Conservation (phyloP, 441 rosid genomes). For the Francoa sonchifolia region DNA sequence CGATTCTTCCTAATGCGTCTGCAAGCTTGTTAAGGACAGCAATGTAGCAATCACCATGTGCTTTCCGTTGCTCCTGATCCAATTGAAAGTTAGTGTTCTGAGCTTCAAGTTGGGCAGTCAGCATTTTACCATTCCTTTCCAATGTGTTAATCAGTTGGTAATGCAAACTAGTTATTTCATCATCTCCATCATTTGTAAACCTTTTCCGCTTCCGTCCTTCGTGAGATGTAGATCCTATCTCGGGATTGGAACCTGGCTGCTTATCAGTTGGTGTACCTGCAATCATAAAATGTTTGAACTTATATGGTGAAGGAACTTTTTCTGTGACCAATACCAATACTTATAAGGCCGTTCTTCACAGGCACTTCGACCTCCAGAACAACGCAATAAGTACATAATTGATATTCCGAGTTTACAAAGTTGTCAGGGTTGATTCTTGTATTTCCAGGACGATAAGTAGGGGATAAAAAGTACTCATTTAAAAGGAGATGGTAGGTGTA, state of each 20-base stretch:
- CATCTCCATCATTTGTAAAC: slow-evolving; percentile 2
- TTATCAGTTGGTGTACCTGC: slow-evolving; percentile 15
- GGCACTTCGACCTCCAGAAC: too few species aligned
- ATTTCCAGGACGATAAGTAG: too few species aligned
- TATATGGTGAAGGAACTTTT: too few species aligned
- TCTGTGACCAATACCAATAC: neutral
- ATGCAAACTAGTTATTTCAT: neutral
- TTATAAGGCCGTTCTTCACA: too few species aligned
- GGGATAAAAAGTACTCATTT: too few species aligned
- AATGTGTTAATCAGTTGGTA: neutral
- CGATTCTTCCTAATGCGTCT: slow-evolving; percentile 8
- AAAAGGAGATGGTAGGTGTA: too few species aligned
- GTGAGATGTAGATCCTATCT: slow-evolving; percentile 3
- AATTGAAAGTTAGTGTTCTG: slow-evolving; percentile 14
- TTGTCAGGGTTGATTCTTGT: too few species aligned
- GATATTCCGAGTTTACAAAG: too few species aligned
- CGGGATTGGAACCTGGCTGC: neutral
- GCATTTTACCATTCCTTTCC: slow-evolving; percentile 13
- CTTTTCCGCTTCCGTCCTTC: slow-evolving; percentile 8
- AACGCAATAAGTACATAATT: too few species aligned
- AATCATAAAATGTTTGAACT: neutral
- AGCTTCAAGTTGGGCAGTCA: slow-evolving; percentile 13
- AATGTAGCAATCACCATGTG: slow-evolving; percentile 4
- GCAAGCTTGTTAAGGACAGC: slow-evolving; percentile 8
- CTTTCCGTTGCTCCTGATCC: slow-evolving; percentile 15